These are phyloP conservation scores for Pinus albicaulis DNA, from an alignment of 75 land plant genomes.

Conservation along the genomic window DNA sequence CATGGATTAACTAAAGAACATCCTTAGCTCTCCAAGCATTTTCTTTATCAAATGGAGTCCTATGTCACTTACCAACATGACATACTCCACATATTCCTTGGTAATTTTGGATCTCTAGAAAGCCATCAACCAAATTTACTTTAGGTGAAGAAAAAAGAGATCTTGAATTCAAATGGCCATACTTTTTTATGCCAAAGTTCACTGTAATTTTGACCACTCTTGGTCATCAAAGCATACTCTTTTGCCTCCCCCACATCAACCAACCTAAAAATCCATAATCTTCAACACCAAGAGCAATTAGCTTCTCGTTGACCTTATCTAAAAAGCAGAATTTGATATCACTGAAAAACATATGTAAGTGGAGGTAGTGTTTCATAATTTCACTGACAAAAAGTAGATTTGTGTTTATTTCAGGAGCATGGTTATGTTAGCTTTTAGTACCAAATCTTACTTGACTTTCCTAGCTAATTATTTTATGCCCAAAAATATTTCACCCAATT, in stretches of 20 bases:
- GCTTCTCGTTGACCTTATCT: not conserved
- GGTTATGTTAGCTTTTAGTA: too few species aligned
- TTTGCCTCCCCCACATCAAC: not conserved
- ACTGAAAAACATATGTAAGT: not conserved
- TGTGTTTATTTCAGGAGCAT: not conserved
- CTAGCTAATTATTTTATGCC: too few species aligned
- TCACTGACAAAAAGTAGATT: not conserved
- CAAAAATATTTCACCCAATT: too few species aligned
- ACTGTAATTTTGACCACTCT: too few species aligned
- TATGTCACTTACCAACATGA: too few species aligned
- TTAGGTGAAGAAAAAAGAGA: not conserved
- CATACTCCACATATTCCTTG: too few species aligned
- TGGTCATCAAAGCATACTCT: not conserved
- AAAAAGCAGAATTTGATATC: not conserved
- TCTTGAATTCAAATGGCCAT: not conserved
- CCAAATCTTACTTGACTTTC: too few species aligned
- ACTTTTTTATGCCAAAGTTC: too few species aligned
- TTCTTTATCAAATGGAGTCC: not conserved
- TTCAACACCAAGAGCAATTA: not conserved
- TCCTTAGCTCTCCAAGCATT: not conserved
- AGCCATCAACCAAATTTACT: too few species aligned
- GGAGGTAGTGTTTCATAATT: not conserved
- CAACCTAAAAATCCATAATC: not conserved
- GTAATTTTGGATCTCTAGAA: too few species aligned
- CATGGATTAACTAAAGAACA: too few species aligned